Percentiles rank a stretch among this genome's conserved stretches.
phyloP scores from a whole-genome alignment of 768 basidiomycete species.

The Suillus subluteus region DNA sequence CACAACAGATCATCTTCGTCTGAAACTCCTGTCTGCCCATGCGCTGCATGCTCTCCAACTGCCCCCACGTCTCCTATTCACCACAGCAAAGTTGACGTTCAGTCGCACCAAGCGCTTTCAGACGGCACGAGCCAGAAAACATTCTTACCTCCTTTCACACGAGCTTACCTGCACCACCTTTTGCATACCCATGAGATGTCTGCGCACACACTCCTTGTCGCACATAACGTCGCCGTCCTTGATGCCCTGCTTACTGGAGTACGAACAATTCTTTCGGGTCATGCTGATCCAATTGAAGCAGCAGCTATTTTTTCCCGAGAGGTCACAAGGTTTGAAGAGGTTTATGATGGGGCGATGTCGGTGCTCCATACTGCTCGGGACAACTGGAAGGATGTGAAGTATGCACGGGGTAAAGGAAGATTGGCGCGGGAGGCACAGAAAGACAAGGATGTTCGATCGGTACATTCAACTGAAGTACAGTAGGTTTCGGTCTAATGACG shows the following conservation, averaged over 20 bases:
- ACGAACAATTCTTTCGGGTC: slow-evolving; percentile 37
- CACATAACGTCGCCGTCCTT: slow-evolving; percentile 77
- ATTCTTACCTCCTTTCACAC: slow-evolving; percentile 41
- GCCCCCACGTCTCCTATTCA: slow-evolving; percentile 37
- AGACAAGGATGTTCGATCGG: slow-evolving; percentile 1
- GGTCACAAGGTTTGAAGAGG: slow-evolving; percentile 49
- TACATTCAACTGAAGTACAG: background rate
- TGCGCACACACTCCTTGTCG: slow-evolving; percentile 70
- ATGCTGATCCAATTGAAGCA: slow-evolving; percentile 2
- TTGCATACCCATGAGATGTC: slow-evolving; percentile 91
- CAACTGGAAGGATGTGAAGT: slow-evolving; percentile 68
- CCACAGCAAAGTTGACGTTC: slow-evolving; percentile 50
- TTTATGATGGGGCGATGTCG: slow-evolving; percentile 51
- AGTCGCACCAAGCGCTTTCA: slow-evolving; percentile 21
- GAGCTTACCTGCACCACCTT: slow-evolving; percentile 83
- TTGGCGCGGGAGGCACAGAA: slow-evolving; percentile 59
- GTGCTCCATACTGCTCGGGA: slow-evolving; percentile 56
- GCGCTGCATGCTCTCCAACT: slow-evolving; percentile 59
- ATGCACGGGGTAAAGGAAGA: slow-evolving; percentile 76
- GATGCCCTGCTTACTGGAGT: slow-evolving; percentile 66
- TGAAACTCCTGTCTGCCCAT: slow-evolving; percentile 43
- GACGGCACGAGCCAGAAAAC: background rate
- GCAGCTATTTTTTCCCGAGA: slow-evolving; percentile 44
- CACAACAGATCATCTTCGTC: background rate
- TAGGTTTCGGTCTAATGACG: too few relatives aligned